Base-by-base conservation (phyloP, 2,329 filamentous ascomycete species). In the Colletotrichum horii region DNA sequence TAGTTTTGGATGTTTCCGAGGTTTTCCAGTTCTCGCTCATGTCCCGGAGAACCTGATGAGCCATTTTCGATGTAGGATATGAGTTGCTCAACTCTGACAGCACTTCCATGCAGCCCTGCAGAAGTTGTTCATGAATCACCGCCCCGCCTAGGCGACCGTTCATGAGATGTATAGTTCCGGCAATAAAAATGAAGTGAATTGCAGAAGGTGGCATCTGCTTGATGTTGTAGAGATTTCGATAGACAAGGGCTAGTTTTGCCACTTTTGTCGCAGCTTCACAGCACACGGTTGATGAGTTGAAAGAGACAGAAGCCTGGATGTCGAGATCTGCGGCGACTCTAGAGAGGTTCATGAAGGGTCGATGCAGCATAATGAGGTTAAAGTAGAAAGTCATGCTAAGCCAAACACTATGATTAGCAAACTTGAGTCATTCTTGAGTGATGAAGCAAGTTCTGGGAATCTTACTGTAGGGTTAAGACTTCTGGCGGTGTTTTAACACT, bases 361-460 rank as follows among this genome's bases (percentile, higher is more conserved):
- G 74, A 15, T 76, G 70, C 2, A 76, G 74, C 4, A 74, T 55
- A 4, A 76, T 43, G 6, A 69, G 34, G 26, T 16, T 55, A 19
- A 74, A 74, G 19, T 74, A 74, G 8, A 76, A 69, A 1, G 19
- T 69, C 70, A 76, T 74, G 8, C 74, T 76, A 8, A 2, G 6
- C 60, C 3, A 8, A 7, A 15, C 1, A 24, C 15, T 9, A 9
- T 19, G 16, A 5, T 43, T 3, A 34, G 24, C 24, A 12, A 2
- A 6, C 11, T 11, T 4, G 2, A 28, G 30, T 30, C 1, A 26
- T 56, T 2, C 12, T 24, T 56, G 11, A 12, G 52, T 4, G 6
- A 34, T 32, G 2, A n/a, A 9, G 19, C 38, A 22, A 2, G 11
- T 4, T 12, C 5, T 61, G 11, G 30, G 7, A 1, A 5, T 64